Evolutionary conservation across 495 filamentous ascomycete genomes (phyloP), one percentile per base, ranked within the genome.

Genomic region (Penicillium flavigenum): DNA sequence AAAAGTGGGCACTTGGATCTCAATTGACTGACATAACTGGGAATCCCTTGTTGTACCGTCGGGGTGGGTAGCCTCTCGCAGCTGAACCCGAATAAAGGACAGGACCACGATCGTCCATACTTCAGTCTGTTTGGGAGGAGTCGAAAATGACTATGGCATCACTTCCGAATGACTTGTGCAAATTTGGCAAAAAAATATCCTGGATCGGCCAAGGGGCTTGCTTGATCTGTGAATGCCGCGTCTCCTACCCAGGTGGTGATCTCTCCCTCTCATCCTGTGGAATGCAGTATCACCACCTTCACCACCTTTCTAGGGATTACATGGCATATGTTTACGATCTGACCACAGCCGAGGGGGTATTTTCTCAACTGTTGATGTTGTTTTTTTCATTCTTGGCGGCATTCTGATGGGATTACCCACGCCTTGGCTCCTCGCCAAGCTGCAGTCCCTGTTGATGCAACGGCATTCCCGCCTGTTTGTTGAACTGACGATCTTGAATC

Each of bases 351-450:
- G 31, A 54, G 42, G 47, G 39, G 44, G 51, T 10, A 6, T 11
- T 10, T n/a, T 2, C 24, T 16, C 9, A 26, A 22, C 12, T 52
- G 5, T 45, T 26, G 36, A 53, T 45, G 44, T 38, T 52, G 42
- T n/a, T 55, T 48, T 48, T 26, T 47, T 54, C 66, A 69, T 69
- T 69, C 66, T 54, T 54, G 22, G 29, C 41, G 53, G 56, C 66
- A 69, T 69, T 69, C 66, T 67, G 41, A 58, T 53, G 38, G 47
- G 2, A 17, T 17, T n/a, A 27, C 20, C 19, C 32, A 20, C 38
- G 32, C 4, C 53, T 59, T 56, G 29, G 34, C 36, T 41, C 17
- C 42, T 16, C 26, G 22, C 39, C n/a, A 29, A 39, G 36, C 19
- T 32, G 47, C 34, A 9, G 11, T 58, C 1, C 42, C 26, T 57